Evolutionary conservation across 306 rosid species (phyloP).

Genomic region (Prunus padus): DNA sequence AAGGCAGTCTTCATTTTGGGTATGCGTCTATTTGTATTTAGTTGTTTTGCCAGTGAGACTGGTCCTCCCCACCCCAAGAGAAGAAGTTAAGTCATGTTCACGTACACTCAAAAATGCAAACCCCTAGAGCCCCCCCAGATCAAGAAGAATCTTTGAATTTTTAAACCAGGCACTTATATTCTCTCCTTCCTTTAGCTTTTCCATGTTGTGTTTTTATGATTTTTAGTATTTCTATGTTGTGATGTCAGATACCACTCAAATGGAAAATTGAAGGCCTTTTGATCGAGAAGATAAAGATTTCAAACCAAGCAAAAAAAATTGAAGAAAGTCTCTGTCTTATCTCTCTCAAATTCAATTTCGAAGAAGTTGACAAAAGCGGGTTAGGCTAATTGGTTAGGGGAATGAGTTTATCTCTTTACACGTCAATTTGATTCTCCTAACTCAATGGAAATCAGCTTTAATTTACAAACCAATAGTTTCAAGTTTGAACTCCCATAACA

Average conservation of each 20-base stretch:
- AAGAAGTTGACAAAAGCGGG: too few species aligned
- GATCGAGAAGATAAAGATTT: slow-evolving; percentile 19
- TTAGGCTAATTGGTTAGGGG: too few species aligned
- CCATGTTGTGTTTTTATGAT: background rate
- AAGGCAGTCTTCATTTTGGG: slow-evolving; percentile 36
- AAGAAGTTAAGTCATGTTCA: background rate
- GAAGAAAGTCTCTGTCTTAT: too few species aligned
- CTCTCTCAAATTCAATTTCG: too few species aligned
- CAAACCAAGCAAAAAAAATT: background rate
- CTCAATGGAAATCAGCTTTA: too few species aligned
- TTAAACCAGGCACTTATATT: slow-evolving; percentile 6
- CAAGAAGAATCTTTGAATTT: slow-evolving; percentile 33
- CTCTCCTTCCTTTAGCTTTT: background rate
- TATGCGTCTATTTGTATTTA: slow-evolving; percentile 26
- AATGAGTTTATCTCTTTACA: too few species aligned
- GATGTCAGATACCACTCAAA: background rate
- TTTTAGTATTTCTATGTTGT: slow-evolving; percentile 4
- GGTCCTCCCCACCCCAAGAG: slow-evolving; percentile 38
- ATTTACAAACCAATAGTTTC: too few species aligned
- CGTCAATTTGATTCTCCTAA: too few species aligned
- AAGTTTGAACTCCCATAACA: too few species aligned
- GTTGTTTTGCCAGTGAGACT: slow-evolving; percentile 28
- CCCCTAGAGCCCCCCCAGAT: slow-evolving; percentile 1
- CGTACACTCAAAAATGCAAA: slow-evolving; percentile 28
- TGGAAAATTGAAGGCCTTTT: background rate